Base-by-base conservation (phyloP, 495 filamentous ascomycete species). In the Cudoniella acicularis region DNA sequence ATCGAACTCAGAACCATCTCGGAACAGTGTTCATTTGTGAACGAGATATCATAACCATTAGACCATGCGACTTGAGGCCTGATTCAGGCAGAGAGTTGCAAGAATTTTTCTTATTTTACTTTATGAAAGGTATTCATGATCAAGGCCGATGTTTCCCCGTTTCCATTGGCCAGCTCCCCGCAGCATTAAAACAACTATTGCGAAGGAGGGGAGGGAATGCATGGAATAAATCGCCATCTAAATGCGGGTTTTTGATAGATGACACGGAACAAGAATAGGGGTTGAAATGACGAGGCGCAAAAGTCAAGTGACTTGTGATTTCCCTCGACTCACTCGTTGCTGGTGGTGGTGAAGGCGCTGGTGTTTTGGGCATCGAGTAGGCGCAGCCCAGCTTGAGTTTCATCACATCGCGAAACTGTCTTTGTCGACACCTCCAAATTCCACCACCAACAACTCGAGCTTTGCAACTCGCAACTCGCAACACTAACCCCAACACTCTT, bases 31-130 rank as follows among this genome's bases (percentile, higher is more conserved):
- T 58, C 57, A 55, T 36, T 27, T 67, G 66, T 69, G 66, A 69
- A 67, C 66, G 66, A 69, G 66, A 69, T 66, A 66, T 69, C 63
- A 69, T 69, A 69, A 66, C 66, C 60, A 65, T 64, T 69, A 69
- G 63, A 69, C 66, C 66, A 69, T 62, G 46, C 63, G 66, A 69
- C 66, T 68, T 2, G 11, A 13, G 26, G 18, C 16, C 13, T 26
- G 4, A 25, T 10, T n/a, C 8, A 8, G 43, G 23, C 23, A 27
- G 21, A 58, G 8, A 54, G 36, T 56, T 56, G 2, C 13, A 1
- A 57, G 48, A 23, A 30, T 24, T 9, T 22, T 18, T 22, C 53
- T 53, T 57, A 57, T 62, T 57, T 48, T 1, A 25, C 48, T 45
- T 21, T 30, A 61, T 45, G 11, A 17, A 26, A 22, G 8, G 43